Base-by-base conservation (phyloP, 2,329 filamentous ascomycete species). In the Talaromyces piceae region DNA sequence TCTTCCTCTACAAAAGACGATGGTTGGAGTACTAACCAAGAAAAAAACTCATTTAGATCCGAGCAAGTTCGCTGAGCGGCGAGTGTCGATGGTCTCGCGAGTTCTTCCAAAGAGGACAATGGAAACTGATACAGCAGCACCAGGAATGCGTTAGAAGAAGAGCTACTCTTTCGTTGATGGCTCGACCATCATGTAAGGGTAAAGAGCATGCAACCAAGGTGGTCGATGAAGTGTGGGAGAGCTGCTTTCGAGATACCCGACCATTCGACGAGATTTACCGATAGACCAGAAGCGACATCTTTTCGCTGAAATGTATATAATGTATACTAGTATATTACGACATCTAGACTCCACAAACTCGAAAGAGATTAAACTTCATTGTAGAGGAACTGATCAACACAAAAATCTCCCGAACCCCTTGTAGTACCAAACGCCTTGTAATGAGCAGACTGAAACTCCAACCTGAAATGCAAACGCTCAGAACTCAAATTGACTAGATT, bases 151-250 rank as follows among this genome's bases (percentile, higher is more conserved):
- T 98, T 48, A 79, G 90, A 54, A 75, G 81, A 63, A 77, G 93
- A 59, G 93, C 93, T 9, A 83, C 89, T 28, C 73, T 87, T 59
- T 94, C 88, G 20, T 82, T 98, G 60, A 80, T 83, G 73, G 83
- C 81, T 28, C 78, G 93, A 55, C 89, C 90, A 13, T 77, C 79
- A 44, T 93, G 91, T 65, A 88, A 87, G 67, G 87, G 95, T 68
- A 84, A 95, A 61, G 83, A 84, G 12, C 88, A 97, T 59, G 93
- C 93, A 3, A 80, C 82, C 47, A 88, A 87, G 72, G 84, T 94
- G 23, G 89, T 98, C 52, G 93, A 97, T 70, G 86, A 95, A 70
- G 93, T 98, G n/a, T 98, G 91, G 89, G 91, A 95, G 59, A 96
- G 90, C 61, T 98, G 93, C 69, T 98, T 95, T 67, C 76, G 81